phyloP scores from a whole-genome alignment of 805 yeast genomes.

The Blastobotrys chiropterorum region DNA sequence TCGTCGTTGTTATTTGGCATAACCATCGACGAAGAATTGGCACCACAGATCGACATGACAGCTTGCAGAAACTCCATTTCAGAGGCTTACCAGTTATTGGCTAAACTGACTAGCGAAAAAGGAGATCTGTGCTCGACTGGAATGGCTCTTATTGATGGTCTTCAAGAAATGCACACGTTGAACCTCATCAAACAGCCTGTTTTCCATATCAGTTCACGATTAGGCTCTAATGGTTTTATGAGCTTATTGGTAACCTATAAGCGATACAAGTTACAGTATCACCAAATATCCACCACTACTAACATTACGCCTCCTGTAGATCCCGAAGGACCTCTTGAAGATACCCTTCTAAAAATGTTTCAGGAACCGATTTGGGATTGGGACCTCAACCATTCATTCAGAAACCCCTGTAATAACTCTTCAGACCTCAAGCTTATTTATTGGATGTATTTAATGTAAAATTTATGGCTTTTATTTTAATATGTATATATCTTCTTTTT shows the following conservation, averaged over 20 bases:
- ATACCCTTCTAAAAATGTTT: not conserved
- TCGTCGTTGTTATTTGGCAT: conserved; percentile 14
- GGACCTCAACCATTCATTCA: not conserved
- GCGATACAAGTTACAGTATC: conserved; percentile 1
- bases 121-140: not conserved
- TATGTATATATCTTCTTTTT: no score
- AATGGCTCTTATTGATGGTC: conserved; percentile 5
- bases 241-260: conserved; percentile 12
- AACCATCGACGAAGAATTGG: conserved; percentile 1
- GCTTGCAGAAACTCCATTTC: conserved; percentile 11
- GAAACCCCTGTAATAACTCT: no score
- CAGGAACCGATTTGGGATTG: not conserved
- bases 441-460: no score
- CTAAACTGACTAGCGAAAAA: conserved; percentile 2
- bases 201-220: conserved; percentile 10
- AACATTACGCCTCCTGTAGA: not conserved
- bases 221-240: conserved; percentile 16
- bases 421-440: no score
- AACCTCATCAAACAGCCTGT: conserved; percentile 7
- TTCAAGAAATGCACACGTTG: conserved; percentile 7
- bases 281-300: not conserved
- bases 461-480: no score
- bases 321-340: not conserved
- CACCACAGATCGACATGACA: conserved; percentile 8
- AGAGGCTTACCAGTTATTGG: conserved; percentile 5